Evolutionary conservation across 805 yeast genomes (phyloP).

Genomic region (Jamesozyma piceae): DNA sequence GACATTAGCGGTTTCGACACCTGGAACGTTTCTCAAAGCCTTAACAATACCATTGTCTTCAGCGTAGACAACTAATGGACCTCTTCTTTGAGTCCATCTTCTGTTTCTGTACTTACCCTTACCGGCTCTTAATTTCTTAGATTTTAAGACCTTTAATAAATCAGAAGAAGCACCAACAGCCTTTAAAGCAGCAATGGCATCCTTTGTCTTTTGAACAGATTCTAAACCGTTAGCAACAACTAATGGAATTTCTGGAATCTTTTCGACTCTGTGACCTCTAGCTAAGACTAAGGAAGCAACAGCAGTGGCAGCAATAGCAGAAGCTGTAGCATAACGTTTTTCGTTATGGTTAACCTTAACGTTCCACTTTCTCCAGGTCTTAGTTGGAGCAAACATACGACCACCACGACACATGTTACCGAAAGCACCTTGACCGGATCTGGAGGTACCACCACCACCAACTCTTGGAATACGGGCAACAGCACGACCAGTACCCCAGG

Average conservation of each 20-base stretch:
- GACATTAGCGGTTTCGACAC: conserved; percentile 96
- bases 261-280: conserved; percentile 99
- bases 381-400: conserved; percentile 99
- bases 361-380: conserved; percentile 99
- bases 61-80: conserved; percentile 97
- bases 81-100: conserved; percentile 99
- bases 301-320: conserved; percentile 98
- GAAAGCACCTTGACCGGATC: conserved; percentile 99
- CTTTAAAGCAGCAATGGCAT: conserved; percentile 95
- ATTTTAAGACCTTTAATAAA: conserved; percentile 93
- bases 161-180: conserved; percentile 98
- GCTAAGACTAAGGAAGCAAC: conserved; percentile 97
- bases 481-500: conserved; percentile 99
- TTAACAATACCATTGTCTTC: conserved; percentile 95
- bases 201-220: conserved; percentile 92
- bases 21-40: conserved; percentile 99
- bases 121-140: conserved; percentile 99
- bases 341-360: conserved; percentile 99
- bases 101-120: conserved; percentile 99
- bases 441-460: conserved; percentile 99
- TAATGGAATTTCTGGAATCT: conserved; percentile 95
- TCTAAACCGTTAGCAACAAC: conserved; percentile 92
- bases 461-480: conserved; percentile 99
- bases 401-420: conserved; percentile 99
- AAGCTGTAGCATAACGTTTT: conserved; percentile 99